Conservation (phyloP, 1,139 yeast genomes). For the Debaryomyces fabryi region DNA sequence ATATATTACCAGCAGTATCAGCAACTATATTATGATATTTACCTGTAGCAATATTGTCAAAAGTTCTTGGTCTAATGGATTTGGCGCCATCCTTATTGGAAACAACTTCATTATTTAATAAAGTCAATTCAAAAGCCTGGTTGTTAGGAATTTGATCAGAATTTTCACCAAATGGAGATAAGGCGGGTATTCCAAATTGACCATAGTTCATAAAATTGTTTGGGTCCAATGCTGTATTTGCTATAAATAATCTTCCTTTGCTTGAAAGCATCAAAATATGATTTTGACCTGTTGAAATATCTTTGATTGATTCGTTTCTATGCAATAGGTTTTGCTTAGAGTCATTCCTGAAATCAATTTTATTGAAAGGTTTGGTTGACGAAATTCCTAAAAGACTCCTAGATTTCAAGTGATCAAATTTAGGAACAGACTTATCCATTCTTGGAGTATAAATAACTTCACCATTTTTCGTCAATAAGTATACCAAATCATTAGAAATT, state of each 20-base stretch:
- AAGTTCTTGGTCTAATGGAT: conserved; percentile 40
- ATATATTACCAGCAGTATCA: conserved; percentile 63
- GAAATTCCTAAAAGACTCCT: conserved; percentile 31
- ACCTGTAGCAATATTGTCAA: conserved; percentile 72
- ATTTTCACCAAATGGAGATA: conserved; percentile 56
- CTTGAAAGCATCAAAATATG: conserved; percentile 68
- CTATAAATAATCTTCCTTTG: conserved; percentile 65
- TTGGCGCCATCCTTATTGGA: conserved; percentile 24
- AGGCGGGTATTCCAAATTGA: conserved; percentile 78
- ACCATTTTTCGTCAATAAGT: conserved; percentile 58
- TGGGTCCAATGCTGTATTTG: conserved; percentile 52
- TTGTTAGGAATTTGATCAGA: conserved; percentile 26
- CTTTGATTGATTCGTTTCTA: conserved; percentile 50
- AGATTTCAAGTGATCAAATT: conserved; percentile 20
- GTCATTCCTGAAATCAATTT: conserved; percentile 10
- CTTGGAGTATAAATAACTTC: conserved; percentile 56
- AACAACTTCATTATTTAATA: conserved; percentile 39
- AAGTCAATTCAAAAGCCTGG: conserved; percentile 35
- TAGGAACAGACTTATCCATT: conserved; percentile 17
- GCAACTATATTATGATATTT: conserved; percentile 68
- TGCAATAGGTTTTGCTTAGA: conserved; percentile 19
- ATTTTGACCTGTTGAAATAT: conserved; percentile 60
- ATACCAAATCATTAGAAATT: conserved; percentile 58
- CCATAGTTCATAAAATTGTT: conserved; percentile 53
- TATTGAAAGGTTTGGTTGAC: conserved; percentile 13